Conservation (phyloP, 164 flowering plant species). For the Euptelea pleiosperma region DNA sequence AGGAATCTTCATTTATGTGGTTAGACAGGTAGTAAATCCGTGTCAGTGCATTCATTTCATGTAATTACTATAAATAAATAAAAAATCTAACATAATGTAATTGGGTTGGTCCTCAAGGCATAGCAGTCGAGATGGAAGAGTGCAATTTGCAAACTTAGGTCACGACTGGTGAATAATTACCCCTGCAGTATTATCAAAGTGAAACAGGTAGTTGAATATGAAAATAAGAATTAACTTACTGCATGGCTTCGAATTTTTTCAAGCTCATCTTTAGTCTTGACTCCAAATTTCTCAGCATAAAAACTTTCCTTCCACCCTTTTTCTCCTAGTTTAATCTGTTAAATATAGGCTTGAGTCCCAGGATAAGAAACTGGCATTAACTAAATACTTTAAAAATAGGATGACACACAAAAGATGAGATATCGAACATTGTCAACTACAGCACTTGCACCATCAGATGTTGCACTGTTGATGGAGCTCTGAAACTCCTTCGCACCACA, state of each 20-base stretch:
- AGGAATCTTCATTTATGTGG: background rate
- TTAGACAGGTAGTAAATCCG: background rate
- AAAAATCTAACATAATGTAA: background rate
- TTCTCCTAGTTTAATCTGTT: constrained; percentile 37
- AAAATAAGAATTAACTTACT: constrained; percentile 20
- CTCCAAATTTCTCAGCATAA: constrained; percentile 37
- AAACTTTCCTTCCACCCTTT: constrained; percentile 41
- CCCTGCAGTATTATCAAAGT: background rate
- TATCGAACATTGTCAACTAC: constrained; percentile 24
- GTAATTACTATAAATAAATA: background rate
- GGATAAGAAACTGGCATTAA: background rate
- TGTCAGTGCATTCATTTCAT: background rate
- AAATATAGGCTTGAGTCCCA: constrained; percentile 7
- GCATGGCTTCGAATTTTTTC: constrained; percentile 25
- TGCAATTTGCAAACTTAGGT: background rate
- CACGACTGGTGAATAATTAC: background rate
- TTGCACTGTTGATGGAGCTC: constrained; percentile 1
- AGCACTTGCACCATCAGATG: constrained; percentile 1
- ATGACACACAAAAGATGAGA: background rate
- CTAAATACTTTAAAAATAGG: background rate
- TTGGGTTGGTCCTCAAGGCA: background rate
- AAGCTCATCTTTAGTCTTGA: constrained; percentile 24
- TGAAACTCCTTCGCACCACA: constrained; percentile 8
- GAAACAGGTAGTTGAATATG: background rate
- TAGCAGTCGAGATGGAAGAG: background rate